Conservation (phyloP, 768 basidiomycete genomes). For the Tephrocybe sp. region DNA sequence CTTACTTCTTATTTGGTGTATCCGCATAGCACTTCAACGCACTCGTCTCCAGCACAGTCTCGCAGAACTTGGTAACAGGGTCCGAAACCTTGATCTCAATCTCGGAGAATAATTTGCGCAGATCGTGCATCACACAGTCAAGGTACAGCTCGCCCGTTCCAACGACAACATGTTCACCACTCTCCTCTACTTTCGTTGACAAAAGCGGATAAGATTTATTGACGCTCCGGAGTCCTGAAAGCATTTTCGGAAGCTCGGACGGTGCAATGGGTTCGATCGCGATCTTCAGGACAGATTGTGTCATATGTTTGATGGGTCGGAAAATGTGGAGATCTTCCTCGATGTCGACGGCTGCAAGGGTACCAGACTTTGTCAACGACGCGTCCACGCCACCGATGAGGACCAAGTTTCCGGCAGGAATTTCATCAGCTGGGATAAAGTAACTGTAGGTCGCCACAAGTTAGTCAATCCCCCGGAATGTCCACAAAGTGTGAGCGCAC, state of each 20-base stretch:
- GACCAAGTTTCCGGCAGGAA: slow-evolving; percentile 90
- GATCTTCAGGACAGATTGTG: slow-evolving; percentile 94
- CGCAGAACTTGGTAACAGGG: slow-evolving; percentile 97
- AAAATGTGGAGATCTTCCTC: slow-evolving; percentile 94
- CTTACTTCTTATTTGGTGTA: slow-evolving; percentile 97
- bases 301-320: slow-evolving; percentile 94
- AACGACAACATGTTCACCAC: slow-evolving; percentile 94
- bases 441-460: slow-evolving; percentile 67
- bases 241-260: slow-evolving; percentile 98
- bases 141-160: slow-evolving; percentile 97
- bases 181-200: slow-evolving; percentile 96
- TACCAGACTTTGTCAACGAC: slow-evolving; percentile 95
- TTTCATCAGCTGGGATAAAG: slow-evolving; percentile 85
- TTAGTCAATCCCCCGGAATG: slow-evolving; percentile 6
- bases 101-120: slow-evolving; percentile 90
- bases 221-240: slow-evolving; percentile 93
- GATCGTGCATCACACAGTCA: slow-evolving; percentile 96
- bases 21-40: slow-evolving; percentile 99
- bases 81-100: slow-evolving; percentile 99
- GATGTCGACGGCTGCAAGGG: slow-evolving; percentile 69
- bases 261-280: slow-evolving; percentile 98
- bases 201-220: slow-evolving; percentile 98
- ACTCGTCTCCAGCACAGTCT: slow-evolving; percentile 97
- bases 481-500: slow-evolving; percentile 39
- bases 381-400: slow-evolving; percentile 91